Conservation (phyloP, 2,329 filamentous ascomycete species). For the Xylaria sp. region DNA sequence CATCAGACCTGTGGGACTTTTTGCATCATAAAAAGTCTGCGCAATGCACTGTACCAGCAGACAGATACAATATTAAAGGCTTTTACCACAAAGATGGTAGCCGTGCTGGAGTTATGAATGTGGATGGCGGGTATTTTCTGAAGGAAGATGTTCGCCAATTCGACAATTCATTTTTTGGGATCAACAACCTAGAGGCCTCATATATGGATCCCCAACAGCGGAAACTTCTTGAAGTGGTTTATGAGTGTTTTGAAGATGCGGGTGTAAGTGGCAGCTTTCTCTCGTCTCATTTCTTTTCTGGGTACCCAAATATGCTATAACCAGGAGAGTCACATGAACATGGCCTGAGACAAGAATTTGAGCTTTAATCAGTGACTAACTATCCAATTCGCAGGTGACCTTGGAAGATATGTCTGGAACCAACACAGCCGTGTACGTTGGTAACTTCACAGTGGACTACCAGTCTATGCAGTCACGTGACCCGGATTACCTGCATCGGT, state of each 20-base stretch:
- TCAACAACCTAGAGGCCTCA: constrained; percentile 26
- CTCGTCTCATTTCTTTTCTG: not conserved
- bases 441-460: constrained; percentile 12
- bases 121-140: constrained; percentile 27
- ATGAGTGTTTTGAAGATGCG: constrained; percentile 46
- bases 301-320: too few species aligned
- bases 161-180: constrained; percentile 29
- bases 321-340: not conserved
- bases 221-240: constrained; percentile 52
- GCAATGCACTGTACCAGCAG: not conserved
- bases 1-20: constrained; percentile 28
- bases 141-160: constrained; percentile 26
- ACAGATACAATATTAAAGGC: constrained; percentile 24
- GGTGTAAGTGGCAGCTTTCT: constrained; percentile 14
- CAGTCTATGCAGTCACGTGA: constrained; percentile 6
- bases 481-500: constrained; percentile 12
- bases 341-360: not conserved
- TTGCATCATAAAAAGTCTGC: constrained; percentile 4
- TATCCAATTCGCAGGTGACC: not conserved
- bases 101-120: constrained; percentile 3
- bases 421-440: constrained; percentile 39
- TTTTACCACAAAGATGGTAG: constrained; percentile 18
- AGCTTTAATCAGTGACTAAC: not conserved
- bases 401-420: constrained; percentile 22
- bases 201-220: constrained; percentile 51